These are phyloP conservation scores for Aspergillus sojae DNA, from an alignment of 2,329 filamentous ascomycete species.

Conservation along the genomic window DNA sequence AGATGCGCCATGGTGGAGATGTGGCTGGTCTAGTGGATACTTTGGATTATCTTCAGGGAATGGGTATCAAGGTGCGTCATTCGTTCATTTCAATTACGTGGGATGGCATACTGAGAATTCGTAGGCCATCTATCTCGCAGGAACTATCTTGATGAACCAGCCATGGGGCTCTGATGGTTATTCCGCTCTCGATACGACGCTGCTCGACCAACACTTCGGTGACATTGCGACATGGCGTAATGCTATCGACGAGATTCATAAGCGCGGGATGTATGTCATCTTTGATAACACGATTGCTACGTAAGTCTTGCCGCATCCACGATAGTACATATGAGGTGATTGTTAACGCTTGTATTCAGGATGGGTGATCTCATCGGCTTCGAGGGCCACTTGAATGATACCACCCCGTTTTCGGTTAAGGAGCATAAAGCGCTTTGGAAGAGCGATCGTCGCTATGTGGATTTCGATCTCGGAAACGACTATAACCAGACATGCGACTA, in stretches of 20 bases:
- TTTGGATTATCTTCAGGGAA: constrained; percentile 65
- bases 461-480: constrained; percentile 59
- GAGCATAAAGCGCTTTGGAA: constrained; percentile 65
- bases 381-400: constrained; percentile 61
- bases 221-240: constrained; percentile 61
- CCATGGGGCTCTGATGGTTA: constrained; percentile 67
- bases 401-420: constrained; percentile 57
- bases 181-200: constrained; percentile 62
- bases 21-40: constrained; percentile 60
- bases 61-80: constrained; percentile 60
- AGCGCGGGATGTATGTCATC: constrained; percentile 65
- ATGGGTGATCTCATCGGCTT: constrained; percentile 67
- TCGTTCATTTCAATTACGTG: too few species aligned
- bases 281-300: constrained; percentile 69
- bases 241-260: constrained; percentile 62
- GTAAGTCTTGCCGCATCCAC: constrained; percentile 35
- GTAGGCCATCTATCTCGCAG: constrained; percentile 63
- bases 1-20: constrained; percentile 67
- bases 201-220: constrained; percentile 66
- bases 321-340: background rate
- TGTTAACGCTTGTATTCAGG: constrained; percentile 5
- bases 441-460: constrained; percentile 55
- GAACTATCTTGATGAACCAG: constrained; percentile 64
- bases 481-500: constrained; percentile 60
- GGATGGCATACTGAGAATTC: constrained; percentile 5